A percentile compares a stretch with the other conserved stretches of the same genome.
Conservation (phyloP, 2,329 filamentous ascomycete species). For the Sporothrix variecibatus region DNA sequence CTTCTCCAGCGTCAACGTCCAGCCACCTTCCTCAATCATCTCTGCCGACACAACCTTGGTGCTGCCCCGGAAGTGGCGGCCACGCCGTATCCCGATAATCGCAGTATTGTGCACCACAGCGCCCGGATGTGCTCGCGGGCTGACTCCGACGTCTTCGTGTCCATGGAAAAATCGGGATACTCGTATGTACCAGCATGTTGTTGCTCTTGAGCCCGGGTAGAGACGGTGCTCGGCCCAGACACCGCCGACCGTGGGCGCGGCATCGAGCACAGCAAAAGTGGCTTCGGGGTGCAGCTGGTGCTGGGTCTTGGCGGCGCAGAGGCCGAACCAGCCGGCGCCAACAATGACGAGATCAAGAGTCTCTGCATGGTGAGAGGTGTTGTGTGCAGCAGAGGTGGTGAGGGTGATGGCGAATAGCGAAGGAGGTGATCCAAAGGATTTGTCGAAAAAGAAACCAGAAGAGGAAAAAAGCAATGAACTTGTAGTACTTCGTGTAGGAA, state of each 20-base stretch:
- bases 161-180: slow-evolving; percentile 73
- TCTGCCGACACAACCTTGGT: slow-evolving; percentile 48
- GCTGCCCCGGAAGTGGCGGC: slow-evolving; percentile 43
- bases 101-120: slow-evolving; percentile 51
- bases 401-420: background rate
- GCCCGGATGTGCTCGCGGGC: slow-evolving; percentile 51
- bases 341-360: slow-evolving; percentile 51
- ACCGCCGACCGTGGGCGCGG: slow-evolving; percentile 61
- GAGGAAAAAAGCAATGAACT: background rate
- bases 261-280: slow-evolving; percentile 60
- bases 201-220: slow-evolving; percentile 72
- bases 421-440: background rate
- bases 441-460: background rate
- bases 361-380: slow-evolving; percentile 37
- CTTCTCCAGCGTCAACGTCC: slow-evolving; percentile 43
- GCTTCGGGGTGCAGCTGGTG: slow-evolving; percentile 59
- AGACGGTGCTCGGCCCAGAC: slow-evolving; percentile 69
- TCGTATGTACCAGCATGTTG: slow-evolving; percentile 72
- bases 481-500: too few species aligned
- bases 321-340: slow-evolving; percentile 53
- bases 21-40: slow-evolving; percentile 45
- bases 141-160: slow-evolving; percentile 51
- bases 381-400: background rate
- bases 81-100: slow-evolving; percentile 48
- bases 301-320: slow-evolving; percentile 63